phyloP scores from a whole-genome alignment of 768 basidiomycete species.

The Calocera cornea region DNA sequence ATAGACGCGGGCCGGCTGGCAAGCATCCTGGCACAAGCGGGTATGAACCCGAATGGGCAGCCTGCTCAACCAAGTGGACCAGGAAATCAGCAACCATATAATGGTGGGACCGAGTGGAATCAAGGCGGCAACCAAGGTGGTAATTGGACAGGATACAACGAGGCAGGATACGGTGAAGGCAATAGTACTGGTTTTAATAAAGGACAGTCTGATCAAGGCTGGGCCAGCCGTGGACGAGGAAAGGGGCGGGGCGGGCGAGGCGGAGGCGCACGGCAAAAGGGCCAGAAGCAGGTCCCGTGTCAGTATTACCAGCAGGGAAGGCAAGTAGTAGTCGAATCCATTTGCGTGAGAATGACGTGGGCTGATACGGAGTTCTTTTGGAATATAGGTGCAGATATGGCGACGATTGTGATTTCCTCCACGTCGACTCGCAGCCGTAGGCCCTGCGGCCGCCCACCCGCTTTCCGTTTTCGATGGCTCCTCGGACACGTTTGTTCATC shows the following conservation, averaged over 20 bases:
- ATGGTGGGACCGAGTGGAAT: constrained; percentile 33
- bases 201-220: not conserved
- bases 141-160: constrained; percentile 36
- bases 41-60: constrained; percentile 12
- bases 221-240: constrained; percentile 36
- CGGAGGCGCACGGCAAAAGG: constrained; percentile 48
- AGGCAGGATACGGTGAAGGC: constrained; percentile 25
- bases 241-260: constrained; percentile 41
- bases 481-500: not conserved
- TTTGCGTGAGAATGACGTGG: constrained; percentile 19
- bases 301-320: constrained; percentile 84
- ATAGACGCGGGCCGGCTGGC: not conserved
- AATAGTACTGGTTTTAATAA: not conserved
- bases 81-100: constrained; percentile 32
- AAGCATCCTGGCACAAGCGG: not conserved
- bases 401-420: constrained; percentile 75
- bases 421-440: constrained; percentile 31
- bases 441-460: not conserved
- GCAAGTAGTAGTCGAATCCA: constrained; percentile 51
- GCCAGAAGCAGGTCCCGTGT: constrained; percentile 78
- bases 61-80: constrained; percentile 25
- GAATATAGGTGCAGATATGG: constrained; percentile 75
- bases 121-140: constrained; percentile 26
- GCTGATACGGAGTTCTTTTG: constrained; percentile 31
- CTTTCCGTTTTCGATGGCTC: not conserved